phyloP scores from a whole-genome alignment of 768 basidiomycete species.

The Boletellus sp. region DNA sequence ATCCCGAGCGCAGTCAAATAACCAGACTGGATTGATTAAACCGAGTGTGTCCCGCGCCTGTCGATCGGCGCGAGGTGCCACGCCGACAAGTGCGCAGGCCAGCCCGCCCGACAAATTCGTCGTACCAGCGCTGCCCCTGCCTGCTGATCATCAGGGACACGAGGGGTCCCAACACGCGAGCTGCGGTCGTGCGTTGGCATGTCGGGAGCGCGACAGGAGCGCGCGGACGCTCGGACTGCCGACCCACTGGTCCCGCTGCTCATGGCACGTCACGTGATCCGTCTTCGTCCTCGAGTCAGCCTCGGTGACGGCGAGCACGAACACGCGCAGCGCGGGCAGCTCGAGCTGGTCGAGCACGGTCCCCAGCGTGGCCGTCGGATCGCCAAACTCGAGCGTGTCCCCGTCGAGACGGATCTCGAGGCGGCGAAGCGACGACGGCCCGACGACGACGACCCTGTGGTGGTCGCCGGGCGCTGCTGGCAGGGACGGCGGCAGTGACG shows the following conservation, averaged over 20 bases:
- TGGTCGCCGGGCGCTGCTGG: neutral
- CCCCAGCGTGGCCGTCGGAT: conserved; percentile 12
- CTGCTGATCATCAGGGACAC: neutral
- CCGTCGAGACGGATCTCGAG: conserved; percentile 21
- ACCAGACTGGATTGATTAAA: too few relatives aligned
- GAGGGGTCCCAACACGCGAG: neutral
- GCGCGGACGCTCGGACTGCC: neutral
- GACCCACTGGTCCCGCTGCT: conserved; percentile 7
- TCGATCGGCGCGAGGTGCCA: too few relatives aligned
- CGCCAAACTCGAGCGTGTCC: conserved; percentile 20
- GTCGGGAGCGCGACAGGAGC: conserved; percentile 3
- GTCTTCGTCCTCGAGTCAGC: neutral
- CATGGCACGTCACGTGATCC: neutral
- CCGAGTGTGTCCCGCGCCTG: too few relatives aligned
- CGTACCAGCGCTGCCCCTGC: neutral
- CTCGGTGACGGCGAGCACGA: conserved; percentile 5
- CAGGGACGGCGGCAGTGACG: neutral
- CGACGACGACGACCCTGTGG: conserved; percentile 3
- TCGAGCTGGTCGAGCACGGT: conserved; percentile 20
- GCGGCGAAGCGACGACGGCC: conserved; percentile 3
- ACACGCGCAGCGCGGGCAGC: conserved; percentile 17
- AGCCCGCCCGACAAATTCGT: neutral
- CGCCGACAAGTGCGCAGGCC: too few relatives aligned
- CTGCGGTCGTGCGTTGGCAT: neutral
- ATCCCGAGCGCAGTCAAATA: too few relatives aligned